Conservation (phyloP, 768 basidiomycete genomes). For the Mycena epipterygia region DNA sequence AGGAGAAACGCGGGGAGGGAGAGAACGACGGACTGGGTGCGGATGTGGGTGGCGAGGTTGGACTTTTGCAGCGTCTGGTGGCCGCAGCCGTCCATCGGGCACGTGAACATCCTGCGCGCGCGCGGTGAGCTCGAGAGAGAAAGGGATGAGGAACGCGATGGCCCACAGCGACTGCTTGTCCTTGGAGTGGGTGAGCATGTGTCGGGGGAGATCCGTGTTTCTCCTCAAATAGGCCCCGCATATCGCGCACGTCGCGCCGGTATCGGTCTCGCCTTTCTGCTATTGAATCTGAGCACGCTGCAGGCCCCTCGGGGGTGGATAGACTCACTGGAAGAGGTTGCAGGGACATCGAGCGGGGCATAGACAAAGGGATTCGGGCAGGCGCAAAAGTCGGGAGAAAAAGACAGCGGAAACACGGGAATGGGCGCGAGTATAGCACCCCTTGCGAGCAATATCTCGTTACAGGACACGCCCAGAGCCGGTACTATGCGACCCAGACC, state of each 20-base stretch:
- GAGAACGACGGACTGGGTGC: slow-evolving; percentile 44
- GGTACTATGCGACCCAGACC: slow-evolving; percentile 21
- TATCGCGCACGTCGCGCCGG: slow-evolving; percentile 30
- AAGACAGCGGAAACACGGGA: neutral
- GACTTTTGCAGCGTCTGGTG: slow-evolving; percentile 44
- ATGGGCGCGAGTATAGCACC: neutral
- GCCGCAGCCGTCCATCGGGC: slow-evolving; percentile 37
- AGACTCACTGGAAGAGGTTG: slow-evolving; percentile 22
- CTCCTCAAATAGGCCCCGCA: slow-evolving; percentile 39
- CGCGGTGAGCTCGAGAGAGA: neutral
- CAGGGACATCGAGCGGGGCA: neutral
- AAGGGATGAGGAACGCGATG: too few relatives aligned
- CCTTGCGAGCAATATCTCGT: neutral
- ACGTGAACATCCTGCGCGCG: slow-evolving; percentile 40
- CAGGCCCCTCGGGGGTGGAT: neutral
- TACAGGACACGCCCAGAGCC: slow-evolving; percentile 26
- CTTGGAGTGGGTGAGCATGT: slow-evolving; percentile 40
- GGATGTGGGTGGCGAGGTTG: slow-evolving; percentile 44
- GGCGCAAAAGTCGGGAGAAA: neutral
- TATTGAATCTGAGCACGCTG: neutral
- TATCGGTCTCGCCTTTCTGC: slow-evolving; percentile 18
- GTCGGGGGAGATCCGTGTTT: slow-evolving; percentile 44
- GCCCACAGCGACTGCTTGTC: slow-evolving; percentile 41
- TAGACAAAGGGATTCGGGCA: neutral
- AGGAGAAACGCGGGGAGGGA: neutral